A percentile compares a stretch with the other conserved stretches of the same genome.
Conservation (phyloP, 139 green algal genomes). For the Edaphochlamys debaryana region DNA sequence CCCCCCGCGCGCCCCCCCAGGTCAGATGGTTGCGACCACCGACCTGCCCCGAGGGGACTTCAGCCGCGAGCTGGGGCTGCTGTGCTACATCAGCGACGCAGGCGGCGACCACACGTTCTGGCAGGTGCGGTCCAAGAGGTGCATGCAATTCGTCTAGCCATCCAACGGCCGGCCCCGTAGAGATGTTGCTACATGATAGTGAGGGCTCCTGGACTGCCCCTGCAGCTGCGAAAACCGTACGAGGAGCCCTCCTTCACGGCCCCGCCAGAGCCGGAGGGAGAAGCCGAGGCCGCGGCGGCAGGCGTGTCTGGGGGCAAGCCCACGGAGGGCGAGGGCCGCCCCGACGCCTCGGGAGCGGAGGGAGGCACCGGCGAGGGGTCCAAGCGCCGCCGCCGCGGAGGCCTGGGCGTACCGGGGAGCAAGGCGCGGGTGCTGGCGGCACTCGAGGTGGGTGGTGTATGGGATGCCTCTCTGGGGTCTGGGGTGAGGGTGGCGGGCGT, state of each 20-base stretch:
- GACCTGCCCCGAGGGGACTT: no score
- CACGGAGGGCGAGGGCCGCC: not conserved
- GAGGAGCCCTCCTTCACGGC: conserved; percentile 50
- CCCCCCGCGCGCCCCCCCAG: no score
- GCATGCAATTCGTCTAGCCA: no score
- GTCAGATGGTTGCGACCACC: no score
- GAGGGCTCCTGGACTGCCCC: no score
- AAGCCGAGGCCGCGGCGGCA: no score
- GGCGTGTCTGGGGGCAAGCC: not conserved
- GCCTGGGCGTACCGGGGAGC: conserved; percentile 54
- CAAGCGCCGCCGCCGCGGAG: conserved; percentile 32
- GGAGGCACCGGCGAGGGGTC: not conserved
- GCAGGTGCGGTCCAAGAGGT: no score
- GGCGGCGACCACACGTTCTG: conserved; percentile 57
- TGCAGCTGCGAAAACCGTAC: conserved; percentile 18
- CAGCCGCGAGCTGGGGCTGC: not conserved
- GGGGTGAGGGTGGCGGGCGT: no score
- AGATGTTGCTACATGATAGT: no score
- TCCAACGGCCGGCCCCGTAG: no score
- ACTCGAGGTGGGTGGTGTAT: not conserved
- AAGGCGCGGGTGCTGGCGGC: conserved; percentile 47
- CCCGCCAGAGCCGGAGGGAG: no score
- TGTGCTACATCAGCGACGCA: conserved; percentile 45
- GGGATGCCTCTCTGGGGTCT: no score
- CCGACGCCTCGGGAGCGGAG: not conserved